Evolutionary conservation across 306 rosid genomes (phyloP).

Genomic region (Ceratonia siliqua): DNA sequence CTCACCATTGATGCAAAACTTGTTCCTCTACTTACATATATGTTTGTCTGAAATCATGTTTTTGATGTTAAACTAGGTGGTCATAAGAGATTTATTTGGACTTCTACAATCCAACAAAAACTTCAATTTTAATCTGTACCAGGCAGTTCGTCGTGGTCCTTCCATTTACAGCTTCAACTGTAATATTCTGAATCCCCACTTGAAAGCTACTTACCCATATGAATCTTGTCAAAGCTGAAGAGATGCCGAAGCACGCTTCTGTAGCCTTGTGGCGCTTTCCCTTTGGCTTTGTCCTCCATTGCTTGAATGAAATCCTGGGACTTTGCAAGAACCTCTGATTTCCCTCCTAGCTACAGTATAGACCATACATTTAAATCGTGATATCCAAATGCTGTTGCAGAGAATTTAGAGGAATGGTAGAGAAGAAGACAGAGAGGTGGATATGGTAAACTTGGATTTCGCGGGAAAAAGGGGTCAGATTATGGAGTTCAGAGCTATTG

Average conservation of each 20-base stretch:
- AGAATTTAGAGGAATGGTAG: not conserved
- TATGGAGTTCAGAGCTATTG: not conserved
- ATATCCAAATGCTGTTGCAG: not conserved
- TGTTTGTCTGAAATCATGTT: no score
- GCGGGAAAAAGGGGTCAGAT: constrained; percentile 7
- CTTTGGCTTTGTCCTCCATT: constrained; percentile 38
- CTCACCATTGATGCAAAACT: not conserved
- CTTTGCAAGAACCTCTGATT: not conserved
- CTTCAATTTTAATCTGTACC: not conserved
- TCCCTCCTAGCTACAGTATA: not conserved
- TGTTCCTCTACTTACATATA: not conserved
- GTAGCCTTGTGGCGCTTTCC: constrained; percentile 60
- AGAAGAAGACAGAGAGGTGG: not conserved
- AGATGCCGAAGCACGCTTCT: constrained; percentile 60
- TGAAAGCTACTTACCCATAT: not conserved
- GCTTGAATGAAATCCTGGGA: not conserved
- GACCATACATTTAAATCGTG: not conserved
- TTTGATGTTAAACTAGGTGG: not conserved
- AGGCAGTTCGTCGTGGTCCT: no score
- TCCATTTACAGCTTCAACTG: not conserved
- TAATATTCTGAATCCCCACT: not conserved
- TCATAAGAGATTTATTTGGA: not conserved
- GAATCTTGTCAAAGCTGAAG: constrained; percentile 56
- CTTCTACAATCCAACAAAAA: not conserved
- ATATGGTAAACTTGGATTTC: not conserved